Conservation (phyloP, 2,329 filamentous ascomycete genomes). For the Dryadomyces quercivorus region DNA sequence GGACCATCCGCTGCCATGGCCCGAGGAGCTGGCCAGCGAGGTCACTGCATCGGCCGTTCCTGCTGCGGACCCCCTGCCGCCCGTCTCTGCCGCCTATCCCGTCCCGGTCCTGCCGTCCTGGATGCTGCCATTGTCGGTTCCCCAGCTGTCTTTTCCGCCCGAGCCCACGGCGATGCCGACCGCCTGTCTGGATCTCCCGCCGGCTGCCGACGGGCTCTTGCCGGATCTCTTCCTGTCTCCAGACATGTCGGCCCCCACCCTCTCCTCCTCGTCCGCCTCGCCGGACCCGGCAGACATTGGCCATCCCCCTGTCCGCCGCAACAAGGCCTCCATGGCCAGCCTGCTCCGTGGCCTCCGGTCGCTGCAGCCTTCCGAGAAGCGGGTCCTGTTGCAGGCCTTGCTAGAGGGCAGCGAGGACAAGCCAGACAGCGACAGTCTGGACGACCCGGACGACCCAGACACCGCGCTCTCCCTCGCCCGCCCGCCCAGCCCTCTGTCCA, state of each 20-base stretch:
- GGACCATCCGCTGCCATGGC: neutral
- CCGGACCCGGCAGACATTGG: no score
- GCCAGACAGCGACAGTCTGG: neutral
- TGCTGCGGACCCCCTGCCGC: neutral
- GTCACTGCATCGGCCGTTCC: neutral
- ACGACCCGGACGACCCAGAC: no score
- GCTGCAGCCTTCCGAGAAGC: conserved; percentile 9
- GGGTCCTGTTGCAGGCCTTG: conserved; percentile 5
- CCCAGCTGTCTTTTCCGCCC: neutral
- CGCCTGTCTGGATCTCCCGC: neutral
- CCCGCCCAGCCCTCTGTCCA: neutral
- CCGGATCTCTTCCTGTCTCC: neutral
- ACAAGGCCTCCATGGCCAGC: conserved; percentile 4
- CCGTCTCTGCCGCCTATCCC: neutral
- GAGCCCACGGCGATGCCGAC: neutral
- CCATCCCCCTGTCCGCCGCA: neutral
- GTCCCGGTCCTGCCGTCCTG: neutral
- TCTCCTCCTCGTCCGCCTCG: neutral
- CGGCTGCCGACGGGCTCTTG: neutral
- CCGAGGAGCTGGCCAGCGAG: neutral
- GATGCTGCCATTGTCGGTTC: neutral
- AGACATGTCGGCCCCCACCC: neutral
- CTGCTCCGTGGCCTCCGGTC: conserved; percentile 8
- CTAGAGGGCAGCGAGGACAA: neutral
- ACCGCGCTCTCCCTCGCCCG: neutral